phyloP scores from a whole-genome alignment of 192 early-diverging fungal genomes.

The Mortierella claussenii region DNA sequence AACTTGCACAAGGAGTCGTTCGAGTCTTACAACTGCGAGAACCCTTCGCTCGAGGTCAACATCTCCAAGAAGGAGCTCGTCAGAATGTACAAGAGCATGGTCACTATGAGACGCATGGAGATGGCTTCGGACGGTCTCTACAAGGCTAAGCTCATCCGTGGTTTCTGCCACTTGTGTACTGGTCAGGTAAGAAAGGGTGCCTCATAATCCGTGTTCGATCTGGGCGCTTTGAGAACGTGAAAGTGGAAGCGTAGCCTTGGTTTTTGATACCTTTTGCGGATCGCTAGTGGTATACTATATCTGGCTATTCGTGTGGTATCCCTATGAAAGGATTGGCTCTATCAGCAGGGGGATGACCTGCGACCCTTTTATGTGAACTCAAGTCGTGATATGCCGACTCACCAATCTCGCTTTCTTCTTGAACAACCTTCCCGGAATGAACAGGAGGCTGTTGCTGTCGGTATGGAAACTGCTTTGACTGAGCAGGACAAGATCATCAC shows the following conservation, averaged over 20 bases:
- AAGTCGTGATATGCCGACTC: too few relatives aligned
- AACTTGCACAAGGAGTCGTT: constrained; percentile 76
- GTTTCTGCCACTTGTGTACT: constrained; percentile 98
- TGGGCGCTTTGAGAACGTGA: too few relatives aligned
- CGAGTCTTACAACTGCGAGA: constrained; percentile 86
- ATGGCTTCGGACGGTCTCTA: constrained; percentile 94
- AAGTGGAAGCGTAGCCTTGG: too few relatives aligned
- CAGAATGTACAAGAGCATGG: constrained; percentile 89
- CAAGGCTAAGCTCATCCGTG: constrained; percentile 96
- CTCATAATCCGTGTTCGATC: too few relatives aligned
- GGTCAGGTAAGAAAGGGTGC: constrained; percentile 75
- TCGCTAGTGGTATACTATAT: too few relatives aligned
- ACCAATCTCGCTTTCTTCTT: too few relatives aligned
- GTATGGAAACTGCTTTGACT: constrained; percentile 92
- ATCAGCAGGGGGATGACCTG: too few relatives aligned
- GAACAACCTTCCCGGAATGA: too few relatives aligned
- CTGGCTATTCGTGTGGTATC: too few relatives aligned
- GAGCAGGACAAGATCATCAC: constrained; percentile 94
- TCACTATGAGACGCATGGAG: constrained; percentile 90
- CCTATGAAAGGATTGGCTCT: too few relatives aligned
- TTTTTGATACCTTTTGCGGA: too few relatives aligned
- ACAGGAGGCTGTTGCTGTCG: constrained; percentile 90
- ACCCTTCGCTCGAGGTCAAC: constrained; percentile 68
- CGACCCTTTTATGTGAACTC: too few relatives aligned
- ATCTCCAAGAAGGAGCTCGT: constrained; percentile 80